Conservation (phyloP, 2,329 filamentous ascomycete genomes). For the Colletotrichum caudatum region DNA sequence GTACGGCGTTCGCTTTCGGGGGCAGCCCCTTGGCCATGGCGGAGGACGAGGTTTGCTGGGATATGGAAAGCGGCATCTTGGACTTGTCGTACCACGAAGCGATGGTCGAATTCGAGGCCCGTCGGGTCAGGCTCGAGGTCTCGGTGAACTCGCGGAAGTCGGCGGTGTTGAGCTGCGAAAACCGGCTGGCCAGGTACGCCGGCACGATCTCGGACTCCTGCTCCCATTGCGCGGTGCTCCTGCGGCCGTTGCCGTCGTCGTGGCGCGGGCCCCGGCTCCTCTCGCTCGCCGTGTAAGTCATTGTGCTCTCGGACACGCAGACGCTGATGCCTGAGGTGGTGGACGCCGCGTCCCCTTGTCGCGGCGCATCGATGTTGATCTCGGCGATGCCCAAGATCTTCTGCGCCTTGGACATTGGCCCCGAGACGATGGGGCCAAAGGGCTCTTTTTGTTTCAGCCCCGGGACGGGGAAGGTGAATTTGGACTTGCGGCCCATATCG, state of each 20-base stretch:
- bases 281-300: slow-evolving; percentile 50
- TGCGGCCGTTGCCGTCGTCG: slow-evolving; percentile 43
- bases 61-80: slow-evolving; percentile 67
- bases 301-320: slow-evolving; percentile 55
- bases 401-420: slow-evolving; percentile 63
- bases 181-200: slow-evolving; percentile 44
- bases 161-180: slow-evolving; percentile 28
- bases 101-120: slow-evolving; percentile 67
- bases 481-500: slow-evolving; percentile 56
- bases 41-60: slow-evolving; percentile 69
- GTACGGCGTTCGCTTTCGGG: slow-evolving; percentile 58
- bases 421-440: slow-evolving; percentile 48
- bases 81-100: slow-evolving; percentile 68
- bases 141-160: slow-evolving; percentile 50
- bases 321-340: slow-evolving; percentile 59
- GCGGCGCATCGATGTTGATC: slow-evolving; percentile 56
- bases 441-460: slow-evolving; percentile 59
- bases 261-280: slow-evolving; percentile 11
- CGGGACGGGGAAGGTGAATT: slow-evolving; percentile 63
- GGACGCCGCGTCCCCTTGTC: slow-evolving; percentile 58
- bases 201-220: slow-evolving; percentile 62
- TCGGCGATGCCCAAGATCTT: slow-evolving; percentile 62
- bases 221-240: slow-evolving; percentile 53
- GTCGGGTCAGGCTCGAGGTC: slow-evolving; percentile 60
- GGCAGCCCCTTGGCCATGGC: slow-evolving; percentile 69